Base-by-base conservation (phyloP, 257 asterid species). In the Nicotiana otophora region DNA sequence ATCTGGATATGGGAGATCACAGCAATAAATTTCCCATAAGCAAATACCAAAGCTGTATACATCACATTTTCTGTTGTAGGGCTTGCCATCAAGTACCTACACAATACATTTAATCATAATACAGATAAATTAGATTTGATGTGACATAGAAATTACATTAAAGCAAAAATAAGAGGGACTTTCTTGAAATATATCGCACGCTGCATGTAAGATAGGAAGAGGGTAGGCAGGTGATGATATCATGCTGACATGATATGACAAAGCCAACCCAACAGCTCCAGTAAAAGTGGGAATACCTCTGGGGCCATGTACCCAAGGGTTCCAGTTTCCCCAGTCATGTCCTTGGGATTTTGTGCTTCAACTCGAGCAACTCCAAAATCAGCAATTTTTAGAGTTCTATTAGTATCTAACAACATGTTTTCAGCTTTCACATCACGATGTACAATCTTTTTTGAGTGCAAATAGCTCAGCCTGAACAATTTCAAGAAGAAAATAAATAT, bases 221-320 rank as follows among this genome's bases (percentile, higher is more conserved):
- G 15, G 57, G 57, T 53, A 53, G 57, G 12, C 5, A 53, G 17
- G 5, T 53, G 15, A 53, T 53, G 19, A 53, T 53, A 53, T 10
- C 15, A 12, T 53, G 57, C 57, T 53, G 19, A 53, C 57, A 53
- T 53, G 17, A 53, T 0, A 12, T 12, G 17, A 53, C 57, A 10
- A 14, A 53, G 15, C 57, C 17, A 53, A 53, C 17, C 57, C 57
- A 76, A 77, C 39, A 46, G 17, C 46, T 39, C 14, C 26, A 17
- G 23, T 26, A 28, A 65, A 46, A 12, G 67, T 7, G n/a, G 15
- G 66, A 58, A 78, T 91, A 95, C 97, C 98, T 95, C 98, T 1
- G 98, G 98, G 15, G 98, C 98, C 98, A 95, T 95, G 87, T 95
- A 95, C 86, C 98, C 97, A n/a, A 95, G 98, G 10, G 98, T 95